Evolutionary conservation across 2,329 filamentous ascomycete genomes (phyloP).

Genomic region (Aureobasidium melanogenum): DNA sequence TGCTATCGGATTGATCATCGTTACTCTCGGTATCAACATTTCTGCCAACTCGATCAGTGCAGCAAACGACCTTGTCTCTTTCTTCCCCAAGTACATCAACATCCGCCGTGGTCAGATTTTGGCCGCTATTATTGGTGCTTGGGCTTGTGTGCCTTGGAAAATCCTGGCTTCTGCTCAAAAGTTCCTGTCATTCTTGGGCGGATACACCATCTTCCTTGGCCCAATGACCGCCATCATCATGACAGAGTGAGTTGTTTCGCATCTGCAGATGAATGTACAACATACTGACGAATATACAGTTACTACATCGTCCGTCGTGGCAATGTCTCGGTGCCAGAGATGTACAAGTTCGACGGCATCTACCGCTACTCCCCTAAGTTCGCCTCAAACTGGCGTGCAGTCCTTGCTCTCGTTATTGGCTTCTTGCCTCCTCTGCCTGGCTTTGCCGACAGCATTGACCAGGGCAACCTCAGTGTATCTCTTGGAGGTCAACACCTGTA

Average conservation of each 20-base stretch:
- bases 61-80: slow-evolving; percentile 18
- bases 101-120: slow-evolving; percentile 27
- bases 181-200: slow-evolving; percentile 44
- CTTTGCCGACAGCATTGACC: slow-evolving; percentile 14
- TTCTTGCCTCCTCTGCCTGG: slow-evolving; percentile 19
- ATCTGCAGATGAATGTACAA: too few relatives aligned
- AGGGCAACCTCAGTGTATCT: neutral
- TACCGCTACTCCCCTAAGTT: slow-evolving; percentile 20
- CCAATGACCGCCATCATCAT: slow-evolving; percentile 2
- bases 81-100: slow-evolving; percentile 26
- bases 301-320: slow-evolving; percentile 19
- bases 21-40: slow-evolving; percentile 16
- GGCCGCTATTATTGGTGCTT: slow-evolving; percentile 28
- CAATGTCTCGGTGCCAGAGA: slow-evolving; percentile 17
- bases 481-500: neutral
- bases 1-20: slow-evolving; percentile 14
- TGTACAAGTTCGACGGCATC: slow-evolving; percentile 19
- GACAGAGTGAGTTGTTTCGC: neutral
- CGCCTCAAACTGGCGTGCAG: slow-evolving; percentile 20
- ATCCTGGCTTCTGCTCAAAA: slow-evolving; percentile 27
- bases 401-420: slow-evolving; percentile 17
- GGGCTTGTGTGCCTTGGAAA: slow-evolving; percentile 32
- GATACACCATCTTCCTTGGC: slow-evolving; percentile 46
- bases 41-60: slow-evolving; percentile 20
- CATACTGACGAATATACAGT: neutral